phyloP scores from a whole-genome alignment of 345 rosid genomes.

The Hibiscus syriacus region DNA sequence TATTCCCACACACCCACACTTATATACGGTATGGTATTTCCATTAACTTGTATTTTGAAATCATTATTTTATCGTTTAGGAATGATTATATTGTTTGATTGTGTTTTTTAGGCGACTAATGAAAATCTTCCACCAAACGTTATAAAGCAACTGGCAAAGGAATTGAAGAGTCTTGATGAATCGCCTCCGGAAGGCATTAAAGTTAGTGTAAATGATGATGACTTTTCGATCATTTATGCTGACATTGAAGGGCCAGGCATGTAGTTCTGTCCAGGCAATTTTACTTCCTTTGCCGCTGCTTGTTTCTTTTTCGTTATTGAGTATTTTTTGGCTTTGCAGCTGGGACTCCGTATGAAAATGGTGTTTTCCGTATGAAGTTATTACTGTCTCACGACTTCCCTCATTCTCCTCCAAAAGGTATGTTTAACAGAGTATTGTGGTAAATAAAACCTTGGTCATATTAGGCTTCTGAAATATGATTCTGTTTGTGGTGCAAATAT shows the following conservation, averaged over 20 bases:
- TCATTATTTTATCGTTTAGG: not conserved
- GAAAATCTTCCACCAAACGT: conserved; percentile 99
- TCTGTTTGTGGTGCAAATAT: not conserved
- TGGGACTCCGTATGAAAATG: conserved; percentile 97
- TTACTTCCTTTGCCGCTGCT: not conserved
- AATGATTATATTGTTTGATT: conserved; percentile 6
- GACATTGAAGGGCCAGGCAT: conserved; percentile 99
- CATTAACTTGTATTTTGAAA: not conserved
- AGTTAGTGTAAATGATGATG: conserved; percentile 88
- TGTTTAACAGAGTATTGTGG: not conserved
- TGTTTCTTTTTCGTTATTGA: not conserved
- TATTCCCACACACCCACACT: too few relatives aligned
- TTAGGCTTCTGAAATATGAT: not conserved
- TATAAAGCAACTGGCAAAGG: conserved; percentile 94
- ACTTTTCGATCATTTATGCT: conserved; percentile 85
- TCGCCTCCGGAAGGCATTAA: conserved; percentile 99
- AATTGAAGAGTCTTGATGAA: conserved; percentile 88
- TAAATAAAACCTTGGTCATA: not conserved
- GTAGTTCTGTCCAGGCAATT: not conserved
- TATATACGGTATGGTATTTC: not conserved
- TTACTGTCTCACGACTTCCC: conserved; percentile 83
- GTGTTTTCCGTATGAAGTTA: conserved; percentile 93
- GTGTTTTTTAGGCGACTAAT: conserved; percentile 64
- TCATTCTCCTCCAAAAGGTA: conserved; percentile 93
- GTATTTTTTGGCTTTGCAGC: conserved; percentile 42